These are phyloP conservation scores for Neopestalotiopsis clavispora DNA, from an alignment of 2,329 filamentous ascomycete species.

Conservation along the genomic window DNA sequence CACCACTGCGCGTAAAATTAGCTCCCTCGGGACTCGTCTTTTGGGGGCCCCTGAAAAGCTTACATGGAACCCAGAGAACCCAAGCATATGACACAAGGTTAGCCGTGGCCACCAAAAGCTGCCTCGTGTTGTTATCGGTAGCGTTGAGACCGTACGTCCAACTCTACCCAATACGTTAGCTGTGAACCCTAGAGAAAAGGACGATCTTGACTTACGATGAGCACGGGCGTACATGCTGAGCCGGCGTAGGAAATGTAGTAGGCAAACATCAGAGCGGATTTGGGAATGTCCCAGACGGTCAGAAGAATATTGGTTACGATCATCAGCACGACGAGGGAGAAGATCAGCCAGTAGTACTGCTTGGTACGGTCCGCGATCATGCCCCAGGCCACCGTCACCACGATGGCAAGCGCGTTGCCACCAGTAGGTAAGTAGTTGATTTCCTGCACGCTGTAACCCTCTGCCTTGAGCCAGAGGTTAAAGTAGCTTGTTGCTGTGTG, in stretches of 20 bases:
- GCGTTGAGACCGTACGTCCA: background rate
- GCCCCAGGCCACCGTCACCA: constrained; percentile 3
- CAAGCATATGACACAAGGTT: background rate
- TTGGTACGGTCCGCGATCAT: constrained; percentile 1
- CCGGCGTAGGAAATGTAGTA: constrained; percentile 12
- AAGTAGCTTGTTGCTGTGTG: constrained; percentile 4
- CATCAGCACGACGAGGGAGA: background rate
- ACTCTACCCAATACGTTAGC: background rate
- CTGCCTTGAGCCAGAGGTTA: constrained; percentile 10
- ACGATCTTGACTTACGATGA: constrained; percentile 11
- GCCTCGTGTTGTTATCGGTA: background rate
- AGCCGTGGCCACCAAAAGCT: background rate
- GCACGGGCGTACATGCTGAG: background rate
- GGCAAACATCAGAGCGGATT: constrained; percentile 14
- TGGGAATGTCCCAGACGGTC: constrained; percentile 14
- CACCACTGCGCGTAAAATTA: background rate
- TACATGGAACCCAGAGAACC: background rate
- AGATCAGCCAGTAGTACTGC: background rate
- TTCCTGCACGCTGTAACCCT: background rate
- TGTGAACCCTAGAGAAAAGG: background rate
- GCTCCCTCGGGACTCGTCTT: background rate
- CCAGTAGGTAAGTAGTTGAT: constrained; percentile 11
- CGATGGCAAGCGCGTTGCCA: constrained; percentile 11
- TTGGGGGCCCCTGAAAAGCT: background rate
- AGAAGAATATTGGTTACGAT: constrained; percentile 12